phyloP scores from a whole-genome alignment of 768 basidiomycete genomes.

The Royoungia palumana region DNA sequence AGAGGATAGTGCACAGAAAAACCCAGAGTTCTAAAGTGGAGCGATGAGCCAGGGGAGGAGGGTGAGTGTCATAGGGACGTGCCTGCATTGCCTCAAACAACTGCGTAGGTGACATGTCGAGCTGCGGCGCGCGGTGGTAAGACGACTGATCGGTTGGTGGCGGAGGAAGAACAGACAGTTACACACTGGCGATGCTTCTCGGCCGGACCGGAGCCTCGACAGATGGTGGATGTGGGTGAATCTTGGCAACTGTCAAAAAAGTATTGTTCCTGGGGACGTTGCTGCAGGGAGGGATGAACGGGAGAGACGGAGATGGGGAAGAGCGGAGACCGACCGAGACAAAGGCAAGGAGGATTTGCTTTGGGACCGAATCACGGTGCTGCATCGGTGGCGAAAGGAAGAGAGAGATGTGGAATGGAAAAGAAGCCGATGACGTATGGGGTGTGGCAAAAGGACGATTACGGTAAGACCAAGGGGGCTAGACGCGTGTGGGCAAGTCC shows the following conservation, averaged over 20 bases:
- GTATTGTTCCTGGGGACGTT: conserved; percentile 45
- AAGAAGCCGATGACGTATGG: conserved; percentile 23
- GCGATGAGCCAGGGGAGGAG: conserved; percentile 6
- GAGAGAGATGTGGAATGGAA: not conserved
- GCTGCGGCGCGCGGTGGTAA: conserved; percentile 35
- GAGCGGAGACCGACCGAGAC: conserved; percentile 35
- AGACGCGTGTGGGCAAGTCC: conserved; percentile 13
- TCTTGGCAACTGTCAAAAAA: conserved; percentile 62
- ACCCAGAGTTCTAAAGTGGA: conserved; percentile 51
- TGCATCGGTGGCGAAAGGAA: conserved; percentile 19
- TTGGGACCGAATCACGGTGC: conserved; percentile 22
- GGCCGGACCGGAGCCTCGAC: conserved; percentile 41
- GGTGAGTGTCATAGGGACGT: conserved; percentile 9
- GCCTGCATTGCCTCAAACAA: conserved; percentile 76
- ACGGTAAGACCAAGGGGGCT: not conserved
- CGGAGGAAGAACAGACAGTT: conserved; percentile 35
- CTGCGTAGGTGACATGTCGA: conserved; percentile 59
- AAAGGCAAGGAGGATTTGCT: conserved; percentile 38
- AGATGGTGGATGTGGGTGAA: conserved; percentile 56
- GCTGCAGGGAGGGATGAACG: conserved; percentile 4
- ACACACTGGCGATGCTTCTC: conserved; percentile 50
- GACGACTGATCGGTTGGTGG: conserved; percentile 5
- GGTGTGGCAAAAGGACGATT: conserved; percentile 9
- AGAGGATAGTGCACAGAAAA: conserved; percentile 66
- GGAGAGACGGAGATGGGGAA: not conserved